A percentile compares a stretch with the other conserved stretches of the same genome.
phyloP scores from a whole-genome alignment of 2,329 filamentous ascomycete species.

The Byssothecium circinans region DNA sequence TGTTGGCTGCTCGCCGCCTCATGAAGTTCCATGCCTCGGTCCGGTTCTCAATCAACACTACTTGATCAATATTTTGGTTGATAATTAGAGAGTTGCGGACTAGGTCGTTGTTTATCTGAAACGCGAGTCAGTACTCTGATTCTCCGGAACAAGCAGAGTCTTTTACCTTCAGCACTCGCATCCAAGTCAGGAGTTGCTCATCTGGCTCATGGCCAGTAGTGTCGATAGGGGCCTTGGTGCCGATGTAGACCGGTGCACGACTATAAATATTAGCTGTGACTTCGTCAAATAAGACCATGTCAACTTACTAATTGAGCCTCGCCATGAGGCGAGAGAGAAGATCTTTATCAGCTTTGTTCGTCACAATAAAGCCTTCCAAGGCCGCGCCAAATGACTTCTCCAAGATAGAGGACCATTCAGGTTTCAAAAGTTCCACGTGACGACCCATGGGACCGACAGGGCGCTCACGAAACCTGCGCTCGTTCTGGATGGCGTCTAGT shows the following conservation, averaged over 20 bases:
- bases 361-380: constrained; percentile 80
- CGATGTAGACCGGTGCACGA: constrained; percentile 65
- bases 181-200: constrained; percentile 69
- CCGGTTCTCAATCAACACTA: constrained; percentile 72
- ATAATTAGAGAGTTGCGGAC: constrained; percentile 85
- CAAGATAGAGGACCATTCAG: constrained; percentile 80
- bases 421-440: constrained; percentile 73
- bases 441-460: constrained; percentile 84
- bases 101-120: constrained; percentile 69
- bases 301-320: constrained; percentile 53
- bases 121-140: constrained; percentile 18
- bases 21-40: constrained; percentile 68
- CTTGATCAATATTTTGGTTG: constrained; percentile 78
- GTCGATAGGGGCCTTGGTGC: constrained; percentile 58
- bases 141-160: background rate
- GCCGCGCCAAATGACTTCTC: constrained; percentile 73
- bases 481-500: constrained; percentile 68
- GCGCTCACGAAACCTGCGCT: constrained; percentile 66
- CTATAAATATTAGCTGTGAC: constrained; percentile 26
- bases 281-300: background rate
- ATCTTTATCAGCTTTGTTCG: constrained; percentile 73
- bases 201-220: constrained; percentile 73
- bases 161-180: constrained; percentile 69
- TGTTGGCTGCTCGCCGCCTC: constrained; percentile 64
- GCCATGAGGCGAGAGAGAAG: constrained; percentile 68